Percentiles rank a stretch among this genome's conserved stretches.
Evolutionary conservation across 352 stramenopile genomes (phyloP).

Genomic region (Pythium insidiosum): DNA sequence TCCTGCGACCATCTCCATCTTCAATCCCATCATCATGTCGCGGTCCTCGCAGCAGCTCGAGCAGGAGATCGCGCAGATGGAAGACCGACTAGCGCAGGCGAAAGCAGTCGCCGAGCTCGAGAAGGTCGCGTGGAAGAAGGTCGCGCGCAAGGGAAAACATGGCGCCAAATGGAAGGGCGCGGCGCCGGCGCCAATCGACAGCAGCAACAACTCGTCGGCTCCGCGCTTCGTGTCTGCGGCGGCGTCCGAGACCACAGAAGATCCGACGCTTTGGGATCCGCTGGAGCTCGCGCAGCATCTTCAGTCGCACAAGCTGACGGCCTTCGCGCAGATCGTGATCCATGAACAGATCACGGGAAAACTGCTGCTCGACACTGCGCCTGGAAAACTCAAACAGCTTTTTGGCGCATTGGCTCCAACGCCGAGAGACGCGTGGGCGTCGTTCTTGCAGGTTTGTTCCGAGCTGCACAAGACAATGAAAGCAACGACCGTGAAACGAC

Average conservation of each 20-base stretch:
- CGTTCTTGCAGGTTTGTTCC: slow-evolving; percentile 24
- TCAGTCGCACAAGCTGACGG: slow-evolving; percentile 31
- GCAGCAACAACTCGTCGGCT: background rate
- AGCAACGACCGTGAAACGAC: background rate
- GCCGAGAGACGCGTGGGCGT: slow-evolving; percentile 39
- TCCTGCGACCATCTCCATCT: too few species aligned
- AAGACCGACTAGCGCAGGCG: slow-evolving; percentile 39
- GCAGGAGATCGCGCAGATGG: slow-evolving; percentile 50
- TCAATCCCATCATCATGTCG: slow-evolving; percentile 32
- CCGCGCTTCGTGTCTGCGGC: background rate
- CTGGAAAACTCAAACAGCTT: slow-evolving; percentile 29
- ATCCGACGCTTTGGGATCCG: slow-evolving; percentile 42
- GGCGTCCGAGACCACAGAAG: slow-evolving; percentile 6
- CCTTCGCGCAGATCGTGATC: slow-evolving; percentile 41
- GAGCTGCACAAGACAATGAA: slow-evolving; percentile 24
- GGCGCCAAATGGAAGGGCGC: slow-evolving; percentile 62
- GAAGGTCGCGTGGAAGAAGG: slow-evolving; percentile 40
- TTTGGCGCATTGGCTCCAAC: slow-evolving; percentile 20
- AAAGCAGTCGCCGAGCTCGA: slow-evolving; percentile 50
- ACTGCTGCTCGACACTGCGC: slow-evolving; percentile 35
- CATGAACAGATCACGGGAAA: slow-evolving; percentile 58
- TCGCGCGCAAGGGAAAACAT: slow-evolving; percentile 31
- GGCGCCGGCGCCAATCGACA: slow-evolving; percentile 1
- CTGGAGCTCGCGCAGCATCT: slow-evolving; percentile 56
- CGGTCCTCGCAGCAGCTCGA: slow-evolving; percentile 34